Percentiles rank a stretch among this genome's conserved stretches.
Evolutionary conservation across 2,329 filamentous ascomycete species (phyloP).

Genomic region (Fusarium sublunatum): DNA sequence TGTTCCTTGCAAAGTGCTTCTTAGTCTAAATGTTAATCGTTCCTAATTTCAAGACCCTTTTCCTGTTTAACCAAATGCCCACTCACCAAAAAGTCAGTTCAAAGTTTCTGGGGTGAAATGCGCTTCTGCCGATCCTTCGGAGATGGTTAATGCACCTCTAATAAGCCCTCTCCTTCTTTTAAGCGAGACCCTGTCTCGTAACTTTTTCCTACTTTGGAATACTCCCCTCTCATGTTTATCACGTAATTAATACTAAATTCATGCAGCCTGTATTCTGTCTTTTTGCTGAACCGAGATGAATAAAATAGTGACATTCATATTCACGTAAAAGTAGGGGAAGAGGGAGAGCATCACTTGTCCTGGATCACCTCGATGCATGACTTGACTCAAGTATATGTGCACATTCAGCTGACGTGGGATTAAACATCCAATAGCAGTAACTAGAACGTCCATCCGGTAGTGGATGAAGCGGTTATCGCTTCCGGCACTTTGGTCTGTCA

Average conservation of each 20-base stretch:
- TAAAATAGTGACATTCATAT: neutral
- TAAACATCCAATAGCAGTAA: neutral
- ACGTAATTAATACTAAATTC: neutral
- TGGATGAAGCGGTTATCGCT: constrained; percentile 2
- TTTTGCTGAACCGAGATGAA: neutral
- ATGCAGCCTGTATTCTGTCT: neutral
- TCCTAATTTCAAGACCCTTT: too few relatives aligned
- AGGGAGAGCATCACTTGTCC: too few relatives aligned
- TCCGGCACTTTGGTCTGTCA: constrained; percentile 22
- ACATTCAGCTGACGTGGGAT: neutral
- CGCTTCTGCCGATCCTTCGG: constrained; percentile 28
- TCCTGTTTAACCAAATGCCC: too few relatives aligned
- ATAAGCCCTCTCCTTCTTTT: neutral
- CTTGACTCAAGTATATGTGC: constrained; percentile 1
- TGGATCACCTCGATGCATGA: neutral
- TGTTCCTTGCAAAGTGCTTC: neutral
- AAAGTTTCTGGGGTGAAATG: neutral
- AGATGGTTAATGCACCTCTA: constrained; percentile 1
- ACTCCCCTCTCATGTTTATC: constrained; percentile 2
- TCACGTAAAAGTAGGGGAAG: neutral
- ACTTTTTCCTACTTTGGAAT: constrained; percentile 1
- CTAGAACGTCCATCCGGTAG: constrained; percentile 5
- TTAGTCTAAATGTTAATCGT: too few relatives aligned
- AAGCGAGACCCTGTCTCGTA: constrained; percentile 8
- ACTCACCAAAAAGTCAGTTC: too few relatives aligned